Evolutionary conservation across 495 filamentous ascomycete species (phyloP), one percentile per base, ranked within the genome.

Genomic region (Podospora conica): DNA sequence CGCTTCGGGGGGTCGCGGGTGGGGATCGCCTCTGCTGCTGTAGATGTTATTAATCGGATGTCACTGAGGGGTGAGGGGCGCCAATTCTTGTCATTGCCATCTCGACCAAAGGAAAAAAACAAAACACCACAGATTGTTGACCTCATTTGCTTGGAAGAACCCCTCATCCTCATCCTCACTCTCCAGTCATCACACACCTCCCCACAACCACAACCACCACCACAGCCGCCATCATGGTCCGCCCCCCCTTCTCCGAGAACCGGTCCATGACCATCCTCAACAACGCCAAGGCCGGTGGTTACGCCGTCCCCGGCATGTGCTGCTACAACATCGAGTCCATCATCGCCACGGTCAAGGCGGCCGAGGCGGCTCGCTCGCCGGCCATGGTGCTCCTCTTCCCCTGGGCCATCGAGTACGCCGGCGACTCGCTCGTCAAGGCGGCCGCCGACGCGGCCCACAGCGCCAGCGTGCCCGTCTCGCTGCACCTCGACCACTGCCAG

Each of bases 251-350:
- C 60, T 71, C 74, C 56, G 66, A 84, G 71, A 91, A 92, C 79
- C 86, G 86, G 71, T 87, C 88, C 64, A 81, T 89, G 74, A 70
- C 78, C 68, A 88, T 92, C 75, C 85, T 92, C 70, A 83, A 88
- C 76, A 84, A 84, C 63, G 90, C 90, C 64, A 81, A 83, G 63
- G 75, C 80, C 18, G 83, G 85, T 70, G 81, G 87, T 24, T 92
- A 91, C 77, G 90, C 83, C 69, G 82, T 93, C 21, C 85, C 89
- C 1, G 89, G 85, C 66, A 90, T 91, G 85, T 91, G 88, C 79
- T 89, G 86, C 82, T 96, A 96, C 85, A 93, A 93, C 81, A 83
- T 92, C 72, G 90, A 93, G 80, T 87, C 87, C 70, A 90, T 93
- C 76, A 84, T 93, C 58, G 91, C 90, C 24, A 87, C 87, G 1